phyloP scores from a whole-genome alignment of 2,329 filamentous ascomycete genomes.

The Nigrospora sphaerica region DNA sequence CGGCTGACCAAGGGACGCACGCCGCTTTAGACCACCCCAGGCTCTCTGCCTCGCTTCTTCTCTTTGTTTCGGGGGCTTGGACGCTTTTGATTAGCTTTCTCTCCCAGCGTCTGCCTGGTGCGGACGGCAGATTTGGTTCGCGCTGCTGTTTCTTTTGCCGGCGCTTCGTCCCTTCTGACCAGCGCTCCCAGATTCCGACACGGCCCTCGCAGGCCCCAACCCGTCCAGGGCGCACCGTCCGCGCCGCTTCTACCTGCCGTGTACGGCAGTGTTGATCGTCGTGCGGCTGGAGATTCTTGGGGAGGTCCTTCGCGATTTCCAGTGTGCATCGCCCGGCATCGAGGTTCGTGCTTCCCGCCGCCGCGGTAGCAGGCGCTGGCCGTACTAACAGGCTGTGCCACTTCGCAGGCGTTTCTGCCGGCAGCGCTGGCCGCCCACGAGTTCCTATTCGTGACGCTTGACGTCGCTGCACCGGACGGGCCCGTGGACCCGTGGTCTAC shows the following conservation, averaged over 20 bases:
- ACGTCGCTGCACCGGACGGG: slow-evolving; percentile 33
- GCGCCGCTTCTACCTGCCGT: slow-evolving; percentile 35
- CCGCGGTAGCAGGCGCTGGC: background rate
- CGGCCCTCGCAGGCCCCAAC: slow-evolving; percentile 25
- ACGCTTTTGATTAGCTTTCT: slow-evolving; percentile 34
- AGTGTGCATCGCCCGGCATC: slow-evolving; percentile 42
- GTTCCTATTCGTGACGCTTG: slow-evolving; percentile 28
- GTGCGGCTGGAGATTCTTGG: slow-evolving; percentile 41
- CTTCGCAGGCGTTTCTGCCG: slow-evolving; percentile 36
- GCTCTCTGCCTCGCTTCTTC: slow-evolving; percentile 37
- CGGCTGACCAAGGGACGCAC: slow-evolving; percentile 6
- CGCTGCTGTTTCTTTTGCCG: background rate
- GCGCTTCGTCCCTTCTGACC: background rate
- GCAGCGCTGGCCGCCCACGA: slow-evolving; percentile 37
- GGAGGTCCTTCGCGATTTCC: slow-evolving; percentile 35
- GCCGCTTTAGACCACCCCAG: slow-evolving; percentile 35
- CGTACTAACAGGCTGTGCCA: background rate
- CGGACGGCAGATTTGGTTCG: slow-evolving; percentile 38
- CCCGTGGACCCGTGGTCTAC: slow-evolving; percentile 36
- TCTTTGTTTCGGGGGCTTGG: slow-evolving; percentile 35
- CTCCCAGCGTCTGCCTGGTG: slow-evolving; percentile 37
- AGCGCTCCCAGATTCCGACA: slow-evolving; percentile 16
- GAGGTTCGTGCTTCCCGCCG: slow-evolving; percentile 27
- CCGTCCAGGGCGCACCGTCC: slow-evolving; percentile 36
- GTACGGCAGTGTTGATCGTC: slow-evolving; percentile 35